phyloP scores from a whole-genome alignment of 768 basidiomycete genomes.

The Gymnopilus dilepis region DNA sequence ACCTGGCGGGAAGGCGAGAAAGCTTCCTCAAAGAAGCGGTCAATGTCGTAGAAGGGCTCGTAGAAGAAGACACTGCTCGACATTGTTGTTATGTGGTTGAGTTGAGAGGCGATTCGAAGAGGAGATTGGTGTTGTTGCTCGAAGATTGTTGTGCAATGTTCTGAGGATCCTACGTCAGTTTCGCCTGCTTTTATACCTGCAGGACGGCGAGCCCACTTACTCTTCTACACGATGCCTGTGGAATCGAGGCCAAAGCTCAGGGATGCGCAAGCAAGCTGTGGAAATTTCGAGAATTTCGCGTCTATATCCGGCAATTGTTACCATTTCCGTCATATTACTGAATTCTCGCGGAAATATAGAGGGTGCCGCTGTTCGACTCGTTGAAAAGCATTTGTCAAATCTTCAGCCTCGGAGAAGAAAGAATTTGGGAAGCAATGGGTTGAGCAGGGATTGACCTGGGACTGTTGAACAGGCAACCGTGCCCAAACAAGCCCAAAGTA shows the following conservation, averaged over 20 bases:
- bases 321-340: too few relatives aligned
- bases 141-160: background rate
- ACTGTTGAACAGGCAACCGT: too few relatives aligned
- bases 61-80: constrained; percentile 30
- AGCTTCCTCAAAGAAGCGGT: constrained; percentile 44
- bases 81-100: constrained; percentile 9
- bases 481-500: too few relatives aligned
- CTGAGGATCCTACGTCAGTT: background rate
- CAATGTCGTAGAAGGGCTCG: constrained; percentile 47
- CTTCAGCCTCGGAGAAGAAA: too few relatives aligned
- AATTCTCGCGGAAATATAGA: too few relatives aligned
- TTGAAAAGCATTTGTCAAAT: too few relatives aligned
- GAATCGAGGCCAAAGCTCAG: background rate
- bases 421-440: too few relatives aligned
- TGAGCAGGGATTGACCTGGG: too few relatives aligned
- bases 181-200: background rate
- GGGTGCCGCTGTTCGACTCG: too few relatives aligned
- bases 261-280: background rate
- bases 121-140: background rate
- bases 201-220: background rate
- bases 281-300: constrained; percentile 13
- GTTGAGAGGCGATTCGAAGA: too few relatives aligned
- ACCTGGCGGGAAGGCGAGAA: constrained; percentile 20
- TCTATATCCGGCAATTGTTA: constrained; percentile 3
- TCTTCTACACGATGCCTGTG: background rate